Conservation (phyloP, 768 basidiomycete genomes). For the Lentinula edodes region DNA sequence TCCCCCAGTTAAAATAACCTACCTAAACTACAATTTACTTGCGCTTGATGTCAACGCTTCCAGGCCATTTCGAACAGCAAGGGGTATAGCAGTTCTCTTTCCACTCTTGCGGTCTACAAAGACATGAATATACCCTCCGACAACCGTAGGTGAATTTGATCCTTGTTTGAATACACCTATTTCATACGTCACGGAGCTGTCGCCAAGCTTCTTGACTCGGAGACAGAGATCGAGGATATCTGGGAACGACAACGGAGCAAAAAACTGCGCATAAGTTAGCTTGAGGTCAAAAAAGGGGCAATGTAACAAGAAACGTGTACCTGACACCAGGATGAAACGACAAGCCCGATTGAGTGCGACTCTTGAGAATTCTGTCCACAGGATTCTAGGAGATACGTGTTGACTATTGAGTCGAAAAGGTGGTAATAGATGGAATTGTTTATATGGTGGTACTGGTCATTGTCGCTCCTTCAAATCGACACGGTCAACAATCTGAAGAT, state of each 20-base stretch:
- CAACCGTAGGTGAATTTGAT: conserved; percentile 32
- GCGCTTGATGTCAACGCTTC: neutral
- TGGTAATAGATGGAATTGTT: conserved; percentile 82
- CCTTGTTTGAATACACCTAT: conserved; percentile 66
- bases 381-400: conserved; percentile 66
- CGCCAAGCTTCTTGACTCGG: conserved; percentile 61
- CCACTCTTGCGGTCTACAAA: conserved; percentile 63
- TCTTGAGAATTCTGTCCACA: conserved; percentile 51
- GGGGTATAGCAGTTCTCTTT: conserved; percentile 46
- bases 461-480: conserved; percentile 65
- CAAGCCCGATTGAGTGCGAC: conserved; percentile 63
- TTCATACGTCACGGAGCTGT: conserved; percentile 75
- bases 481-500: neutral
- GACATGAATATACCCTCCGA: conserved; percentile 75
- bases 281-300: neutral
- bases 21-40: neutral
- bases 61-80: conserved; percentile 40
- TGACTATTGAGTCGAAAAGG: conserved; percentile 77
- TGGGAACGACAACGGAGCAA: conserved; percentile 69
- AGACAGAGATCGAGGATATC: conserved; percentile 65
- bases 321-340: conserved; percentile 73
- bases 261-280: conserved; percentile 41
- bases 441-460: conserved; percentile 79
- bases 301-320: conserved; percentile 21
- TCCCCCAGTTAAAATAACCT: neutral